phyloP scores from a whole-genome alignment of 805 yeast species.

The Kockiozyma suomiensis region DNA sequence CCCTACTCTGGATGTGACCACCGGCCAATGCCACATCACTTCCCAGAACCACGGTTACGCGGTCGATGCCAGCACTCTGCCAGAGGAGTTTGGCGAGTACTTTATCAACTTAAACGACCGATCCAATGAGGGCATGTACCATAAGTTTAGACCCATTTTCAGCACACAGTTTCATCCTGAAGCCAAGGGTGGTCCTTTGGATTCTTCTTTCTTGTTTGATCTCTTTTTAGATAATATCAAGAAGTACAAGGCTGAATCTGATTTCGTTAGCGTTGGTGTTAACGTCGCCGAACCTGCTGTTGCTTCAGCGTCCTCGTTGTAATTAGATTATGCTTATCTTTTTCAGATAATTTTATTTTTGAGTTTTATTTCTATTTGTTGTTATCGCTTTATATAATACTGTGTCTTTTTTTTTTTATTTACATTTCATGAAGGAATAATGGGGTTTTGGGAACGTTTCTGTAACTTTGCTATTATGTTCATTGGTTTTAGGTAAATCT shows the following conservation, averaged over 20 bases:
- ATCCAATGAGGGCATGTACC: slow-evolving; percentile 97
- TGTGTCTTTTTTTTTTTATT: neutral
- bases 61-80: slow-evolving; percentile 79
- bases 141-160: slow-evolving; percentile 81
- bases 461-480: neutral
- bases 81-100: slow-evolving; percentile 77
- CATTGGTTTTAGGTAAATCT: neutral
- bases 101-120: slow-evolving; percentile 93
- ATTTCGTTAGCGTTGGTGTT: slow-evolving; percentile 5
- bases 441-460: neutral
- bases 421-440: neutral
- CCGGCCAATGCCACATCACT: slow-evolving; percentile 97
- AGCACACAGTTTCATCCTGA: slow-evolving; percentile 99
- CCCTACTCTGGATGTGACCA: slow-evolving; percentile 85
- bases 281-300: slow-evolving; percentile 12
- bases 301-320: slow-evolving; percentile 18
- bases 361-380: neutral
- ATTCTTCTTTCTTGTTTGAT: slow-evolving; percentile 88
- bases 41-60: slow-evolving; percentile 99
- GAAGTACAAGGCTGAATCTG: slow-evolving; percentile 49
- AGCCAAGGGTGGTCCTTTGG: slow-evolving; percentile 98
- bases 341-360: too few relatives aligned
- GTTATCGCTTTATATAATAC: neutral
- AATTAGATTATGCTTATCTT: neutral
- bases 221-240: slow-evolving; percentile 75